Conservation (phyloP, 2,329 filamentous ascomycete genomes). For the Penicillium sp. region DNA sequence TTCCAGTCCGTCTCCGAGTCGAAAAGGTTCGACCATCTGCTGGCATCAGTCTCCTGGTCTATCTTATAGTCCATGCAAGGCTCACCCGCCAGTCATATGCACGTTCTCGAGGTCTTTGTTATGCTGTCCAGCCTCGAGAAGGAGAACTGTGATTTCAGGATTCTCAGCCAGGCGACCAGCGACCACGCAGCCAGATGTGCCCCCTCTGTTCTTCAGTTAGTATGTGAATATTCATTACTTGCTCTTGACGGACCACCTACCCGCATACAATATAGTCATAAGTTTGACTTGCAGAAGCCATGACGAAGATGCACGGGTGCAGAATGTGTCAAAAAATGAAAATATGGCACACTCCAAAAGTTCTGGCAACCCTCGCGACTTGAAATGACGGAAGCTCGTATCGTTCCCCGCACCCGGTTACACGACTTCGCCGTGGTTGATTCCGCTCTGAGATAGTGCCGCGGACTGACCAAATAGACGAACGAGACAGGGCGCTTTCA, state of each 20-base stretch:
- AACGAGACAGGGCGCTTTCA: too few species aligned
- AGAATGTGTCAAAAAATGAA: not conserved
- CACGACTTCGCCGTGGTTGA: too few species aligned
- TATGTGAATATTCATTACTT: too few species aligned
- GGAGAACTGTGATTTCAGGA: slow-evolving; percentile 40
- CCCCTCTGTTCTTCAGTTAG: slow-evolving; percentile 34
- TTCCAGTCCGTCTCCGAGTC: slow-evolving; percentile 48
- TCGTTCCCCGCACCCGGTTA: too few species aligned
- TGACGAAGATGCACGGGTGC: slow-evolving; percentile 7
- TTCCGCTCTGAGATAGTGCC: too few species aligned
- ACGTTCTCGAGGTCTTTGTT: slow-evolving; percentile 47
- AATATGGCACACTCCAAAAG: not conserved
- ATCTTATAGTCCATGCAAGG: too few species aligned
- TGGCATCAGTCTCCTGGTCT: too few species aligned
- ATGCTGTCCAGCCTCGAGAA: slow-evolving; percentile 51
- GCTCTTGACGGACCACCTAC: slow-evolving; percentile 18
- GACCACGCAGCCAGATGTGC: slow-evolving; percentile 51
- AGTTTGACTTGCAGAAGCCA: slow-evolving; percentile 13
- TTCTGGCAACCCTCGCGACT: not conserved
- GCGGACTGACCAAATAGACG: too few species aligned
- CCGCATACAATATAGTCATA: slow-evolving; percentile 36
- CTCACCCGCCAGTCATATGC: slow-evolving; percentile 46
- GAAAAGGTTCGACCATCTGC: slow-evolving; percentile 45
- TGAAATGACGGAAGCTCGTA: too few species aligned
- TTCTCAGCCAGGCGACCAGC: slow-evolving; percentile 50